phyloP scores from a whole-genome alignment of 2,329 filamentous ascomycete genomes.

The Proliferodiscus dingleyae region DNA sequence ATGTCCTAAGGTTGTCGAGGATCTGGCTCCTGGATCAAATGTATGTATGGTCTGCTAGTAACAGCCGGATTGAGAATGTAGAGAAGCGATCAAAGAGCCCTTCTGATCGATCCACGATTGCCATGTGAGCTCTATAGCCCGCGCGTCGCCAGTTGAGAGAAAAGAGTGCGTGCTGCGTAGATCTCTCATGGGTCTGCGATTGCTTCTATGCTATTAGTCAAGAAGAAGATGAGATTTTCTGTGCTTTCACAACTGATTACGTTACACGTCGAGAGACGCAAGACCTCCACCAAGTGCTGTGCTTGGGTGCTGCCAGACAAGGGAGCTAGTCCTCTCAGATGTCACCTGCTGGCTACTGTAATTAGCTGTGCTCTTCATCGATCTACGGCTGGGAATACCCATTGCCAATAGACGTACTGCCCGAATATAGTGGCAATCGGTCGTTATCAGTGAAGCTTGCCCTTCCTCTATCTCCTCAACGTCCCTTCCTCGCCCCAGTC shows the following conservation, averaged over 20 bases:
- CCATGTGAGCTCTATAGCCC: no score
- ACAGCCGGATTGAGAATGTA: no score
- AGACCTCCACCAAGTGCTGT: constrained; percentile 5
- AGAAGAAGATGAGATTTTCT: no score
- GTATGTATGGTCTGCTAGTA: no score
- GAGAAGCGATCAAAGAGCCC: no score
- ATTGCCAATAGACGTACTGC: no score
- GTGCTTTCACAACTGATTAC: no score
- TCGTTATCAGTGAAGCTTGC: not conserved
- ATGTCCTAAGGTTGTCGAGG: not conserved
- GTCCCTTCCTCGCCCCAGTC: not conserved
- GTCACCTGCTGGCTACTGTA: constrained; percentile 10
- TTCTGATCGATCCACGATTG: no score
- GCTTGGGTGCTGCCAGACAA: constrained; percentile 11
- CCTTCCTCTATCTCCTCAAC: not conserved
- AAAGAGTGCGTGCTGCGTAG: no score
- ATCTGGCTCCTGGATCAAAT: no score
- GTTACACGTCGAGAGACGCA: not conserved
- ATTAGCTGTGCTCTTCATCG: constrained; percentile 1
- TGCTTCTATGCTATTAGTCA: not conserved
- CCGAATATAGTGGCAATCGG: not conserved
- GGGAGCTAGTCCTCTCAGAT: constrained; percentile 7
- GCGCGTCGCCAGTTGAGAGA: no score
- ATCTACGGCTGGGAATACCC: constrained; percentile 13
- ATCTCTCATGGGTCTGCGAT: no score